Percentiles rank a stretch among this genome's conserved stretches.
Evolutionary conservation across 176 grass and related monocot genomes (phyloP).

Genomic region (Rhipidocladum racemiflorum): DNA sequence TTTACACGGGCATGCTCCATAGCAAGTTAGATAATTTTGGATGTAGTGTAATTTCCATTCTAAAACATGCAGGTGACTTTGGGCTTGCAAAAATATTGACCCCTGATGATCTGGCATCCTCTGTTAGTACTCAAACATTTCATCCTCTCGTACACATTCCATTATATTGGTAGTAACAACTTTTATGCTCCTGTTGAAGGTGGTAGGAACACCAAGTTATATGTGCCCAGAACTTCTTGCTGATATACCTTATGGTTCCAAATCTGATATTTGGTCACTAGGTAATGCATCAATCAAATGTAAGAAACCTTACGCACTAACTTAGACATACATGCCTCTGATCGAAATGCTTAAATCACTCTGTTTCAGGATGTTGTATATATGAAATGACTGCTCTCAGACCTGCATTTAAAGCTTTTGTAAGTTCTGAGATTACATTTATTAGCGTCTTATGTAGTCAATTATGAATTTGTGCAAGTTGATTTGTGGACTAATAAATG

Average conservation of each 20-base stretch:
- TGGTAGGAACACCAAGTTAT: slow-evolving; percentile 89
- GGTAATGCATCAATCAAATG: slow-evolving; percentile 43
- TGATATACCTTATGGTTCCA: slow-evolving; percentile 93
- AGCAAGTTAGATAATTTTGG: not conserved
- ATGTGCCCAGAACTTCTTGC: slow-evolving; percentile 93
- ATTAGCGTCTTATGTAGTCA: not conserved
- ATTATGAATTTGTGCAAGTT: not conserved
- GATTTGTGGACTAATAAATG: not conserved
- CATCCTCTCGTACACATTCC: not conserved
- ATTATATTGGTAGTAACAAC: not conserved
- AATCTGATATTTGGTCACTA: slow-evolving; percentile 92
- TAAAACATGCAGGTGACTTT: slow-evolving; percentile 65
- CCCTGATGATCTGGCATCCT: slow-evolving; percentile 71
- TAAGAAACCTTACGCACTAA: not conserved
- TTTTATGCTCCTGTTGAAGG: slow-evolving; percentile 27
- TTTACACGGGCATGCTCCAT: slow-evolving; percentile 2
- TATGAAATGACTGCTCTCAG: slow-evolving; percentile 89
- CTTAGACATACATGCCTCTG: not conserved
- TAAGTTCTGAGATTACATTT: slow-evolving; percentile 42
- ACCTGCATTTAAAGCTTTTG: slow-evolving; percentile 79
- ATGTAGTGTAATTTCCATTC: slow-evolving; percentile 12
- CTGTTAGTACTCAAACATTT: slow-evolving; percentile 49
- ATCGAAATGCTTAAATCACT: not conserved
- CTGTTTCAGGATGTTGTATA: slow-evolving; percentile 82
- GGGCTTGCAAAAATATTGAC: slow-evolving; percentile 88